Conservation (phyloP, 305 asterid species). For the Rubia balearica region DNA sequence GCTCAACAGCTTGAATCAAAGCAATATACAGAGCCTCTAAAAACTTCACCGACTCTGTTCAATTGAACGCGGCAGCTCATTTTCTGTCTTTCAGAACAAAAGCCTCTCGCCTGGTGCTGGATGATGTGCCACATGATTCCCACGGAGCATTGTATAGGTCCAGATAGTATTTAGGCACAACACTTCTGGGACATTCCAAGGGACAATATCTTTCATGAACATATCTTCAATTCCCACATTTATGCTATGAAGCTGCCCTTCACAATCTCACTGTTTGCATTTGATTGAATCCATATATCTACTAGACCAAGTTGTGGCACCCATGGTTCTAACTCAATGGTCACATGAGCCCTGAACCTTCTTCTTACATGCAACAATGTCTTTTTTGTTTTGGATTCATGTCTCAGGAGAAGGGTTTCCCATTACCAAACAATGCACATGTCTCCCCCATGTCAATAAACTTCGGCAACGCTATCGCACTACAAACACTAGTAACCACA, state of each 20-base stretch:
- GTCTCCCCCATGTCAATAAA: constrained; percentile 43
- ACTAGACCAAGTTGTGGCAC: constrained; percentile 86
- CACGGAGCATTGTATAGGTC: constrained; percentile 73
- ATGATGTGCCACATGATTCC: constrained; percentile 84
- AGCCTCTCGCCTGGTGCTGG: constrained; percentile 72
- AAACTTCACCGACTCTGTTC: constrained; percentile 81
- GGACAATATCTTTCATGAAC: constrained; percentile 71
- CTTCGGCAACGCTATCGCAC: constrained; percentile 19
- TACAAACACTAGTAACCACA: no score
- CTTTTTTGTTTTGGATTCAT: no score
- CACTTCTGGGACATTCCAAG: constrained; percentile 49
- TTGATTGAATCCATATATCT: constrained; percentile 63
- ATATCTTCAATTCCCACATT: constrained; percentile 91
- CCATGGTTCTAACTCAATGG: constrained; percentile 77
- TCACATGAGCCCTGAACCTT: constrained; percentile 46
- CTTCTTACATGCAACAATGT: constrained; percentile 36
- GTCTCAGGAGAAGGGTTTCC: constrained; percentile 74
- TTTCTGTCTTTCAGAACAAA: constrained; percentile 79
- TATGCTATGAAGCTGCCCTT: constrained; percentile 66
- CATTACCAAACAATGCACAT: constrained; percentile 74
- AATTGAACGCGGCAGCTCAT: constrained; percentile 67
- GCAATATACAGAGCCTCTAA: constrained; percentile 52
- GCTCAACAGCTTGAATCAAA: constrained; percentile 57
- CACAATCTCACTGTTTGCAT: constrained; percentile 64
- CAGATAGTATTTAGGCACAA: constrained; percentile 35